These are phyloP conservation scores for Petunia hybrid DNA, from an alignment of 305 asterid genomes.

Conservation along the genomic window DNA sequence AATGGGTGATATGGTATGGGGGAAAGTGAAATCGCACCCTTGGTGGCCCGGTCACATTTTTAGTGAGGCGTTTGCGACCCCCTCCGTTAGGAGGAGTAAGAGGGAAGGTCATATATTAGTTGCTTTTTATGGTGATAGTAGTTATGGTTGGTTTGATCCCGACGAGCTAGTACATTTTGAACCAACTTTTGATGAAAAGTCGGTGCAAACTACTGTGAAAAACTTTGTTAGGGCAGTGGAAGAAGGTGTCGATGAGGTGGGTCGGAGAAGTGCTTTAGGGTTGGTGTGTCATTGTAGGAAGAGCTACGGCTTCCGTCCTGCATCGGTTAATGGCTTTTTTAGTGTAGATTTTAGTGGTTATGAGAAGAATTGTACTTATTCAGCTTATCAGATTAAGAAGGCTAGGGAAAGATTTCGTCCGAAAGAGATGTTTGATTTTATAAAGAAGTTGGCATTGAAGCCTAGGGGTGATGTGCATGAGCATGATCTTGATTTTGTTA, in stretches of 20 bases:
- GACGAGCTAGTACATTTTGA: slow-evolving; percentile 82
- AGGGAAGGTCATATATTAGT: slow-evolving; percentile 81
- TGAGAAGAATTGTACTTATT: slow-evolving; percentile 64
- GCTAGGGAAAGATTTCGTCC: slow-evolving; percentile 72
- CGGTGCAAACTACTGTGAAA: slow-evolving; percentile 60
- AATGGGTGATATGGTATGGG: slow-evolving; percentile 98
- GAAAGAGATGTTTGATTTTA: slow-evolving; percentile 58
- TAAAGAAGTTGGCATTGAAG: slow-evolving; percentile 62
- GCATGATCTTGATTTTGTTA: slow-evolving; percentile 53
- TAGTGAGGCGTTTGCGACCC: slow-evolving; percentile 69
- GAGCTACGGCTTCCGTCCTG: slow-evolving; percentile 62
- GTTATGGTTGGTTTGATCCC: slow-evolving; percentile 94
- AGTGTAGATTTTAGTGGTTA: slow-evolving; percentile 68
- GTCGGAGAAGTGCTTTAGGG: slow-evolving; percentile 72
- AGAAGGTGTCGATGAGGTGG: slow-evolving; percentile 86
- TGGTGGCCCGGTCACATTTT: slow-evolving; percentile 98
- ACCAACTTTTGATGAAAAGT: slow-evolving; percentile 73
- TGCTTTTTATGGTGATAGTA: slow-evolving; percentile 87
- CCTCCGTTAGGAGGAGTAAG: slow-evolving; percentile 73
- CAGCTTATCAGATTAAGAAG: slow-evolving; percentile 66
- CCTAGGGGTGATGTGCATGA: slow-evolving; percentile 51
- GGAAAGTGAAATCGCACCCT: slow-evolving; percentile 95
- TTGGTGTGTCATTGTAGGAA: slow-evolving; percentile 81
- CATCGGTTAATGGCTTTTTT: slow-evolving; percentile 60
- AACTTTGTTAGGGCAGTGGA: slow-evolving; percentile 70